These are phyloP conservation scores for Ceratocystis cacaofunesta DNA, from an alignment of 2,329 filamentous ascomycete genomes.

Conservation along the genomic window DNA sequence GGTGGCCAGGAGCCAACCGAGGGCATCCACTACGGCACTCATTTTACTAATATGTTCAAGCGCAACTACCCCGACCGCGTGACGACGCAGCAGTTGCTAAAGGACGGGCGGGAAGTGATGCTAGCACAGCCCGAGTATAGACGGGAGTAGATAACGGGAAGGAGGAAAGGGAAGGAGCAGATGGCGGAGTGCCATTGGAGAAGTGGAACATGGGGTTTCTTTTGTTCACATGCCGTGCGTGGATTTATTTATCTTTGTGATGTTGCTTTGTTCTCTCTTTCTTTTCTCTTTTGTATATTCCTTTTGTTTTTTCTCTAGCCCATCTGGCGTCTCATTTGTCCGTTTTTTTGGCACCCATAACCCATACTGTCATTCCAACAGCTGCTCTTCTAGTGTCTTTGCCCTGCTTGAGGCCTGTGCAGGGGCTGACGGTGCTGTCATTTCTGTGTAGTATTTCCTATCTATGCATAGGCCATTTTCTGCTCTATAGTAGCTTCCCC, in stretches of 20 bases:
- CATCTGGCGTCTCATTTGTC: background rate
- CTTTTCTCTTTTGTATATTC: background rate
- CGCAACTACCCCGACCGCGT: slow-evolving; percentile 34
- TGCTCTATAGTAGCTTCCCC: too few species aligned
- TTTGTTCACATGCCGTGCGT: background rate
- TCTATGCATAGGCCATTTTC: too few species aligned
- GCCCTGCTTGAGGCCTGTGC: background rate
- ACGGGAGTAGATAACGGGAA: slow-evolving; percentile 14
- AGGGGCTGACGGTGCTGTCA: too few species aligned
- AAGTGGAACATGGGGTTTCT: background rate
- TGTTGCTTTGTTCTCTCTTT: background rate
- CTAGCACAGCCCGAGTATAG: slow-evolving; percentile 21
- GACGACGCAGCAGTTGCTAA: slow-evolving; percentile 28
- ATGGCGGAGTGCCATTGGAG: too few species aligned
- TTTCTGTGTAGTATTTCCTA: too few species aligned
- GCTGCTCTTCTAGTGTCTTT: background rate
- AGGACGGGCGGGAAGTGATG: slow-evolving; percentile 23
- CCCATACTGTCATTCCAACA: background rate
- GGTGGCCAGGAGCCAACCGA: slow-evolving; percentile 22
- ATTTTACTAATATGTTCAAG: slow-evolving; percentile 38
- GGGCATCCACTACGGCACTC: slow-evolving; percentile 36
- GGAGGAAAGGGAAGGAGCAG: background rate
- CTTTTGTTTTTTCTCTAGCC: background rate
- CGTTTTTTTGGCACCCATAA: background rate
- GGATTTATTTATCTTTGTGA: background rate